Base-by-base conservation (phyloP, 1,284 basidiomycete species). In the Ganoderma lingzhi region DNA sequence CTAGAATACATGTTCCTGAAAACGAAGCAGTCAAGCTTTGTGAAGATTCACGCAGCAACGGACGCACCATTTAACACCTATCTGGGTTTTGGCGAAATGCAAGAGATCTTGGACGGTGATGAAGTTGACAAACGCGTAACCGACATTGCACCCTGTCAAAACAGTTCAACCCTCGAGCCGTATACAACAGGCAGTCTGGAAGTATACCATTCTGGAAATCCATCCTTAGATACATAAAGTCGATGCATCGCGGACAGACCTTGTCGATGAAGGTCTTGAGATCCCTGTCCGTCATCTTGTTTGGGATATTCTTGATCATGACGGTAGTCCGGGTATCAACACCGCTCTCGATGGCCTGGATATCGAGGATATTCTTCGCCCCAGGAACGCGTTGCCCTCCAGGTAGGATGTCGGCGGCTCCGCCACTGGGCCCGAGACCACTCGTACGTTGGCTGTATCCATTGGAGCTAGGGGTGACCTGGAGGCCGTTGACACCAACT, bases 271-370 rank as follows among this genome's bases (percentile, higher is more conserved):
- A 94, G 51, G 80, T 80, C 75, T 91, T 84, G 73, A 96, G 79
- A 73, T 95, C 93, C 76, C 83, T 85, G 79, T 94, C 92, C 66
- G 85, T 91, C 92, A 96, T 93, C 81, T 95, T 95, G 81, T 95
- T 96, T 2, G 94, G 94, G 58, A 96, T 93, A 76, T 96, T 96
- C 82, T 95, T 93, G 72, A 93, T 90, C 93, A 95, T 95, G 62
- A 94, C 88, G 14, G 94, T 95, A 30, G 94, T 95, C 51, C 94
- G 85, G 42, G 91, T 94, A 75, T 96, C 94, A 65, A 86, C 79
- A 0, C 95, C 94, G 42, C 85, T 86, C 78, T 92, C 91, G 76
- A 96, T 94, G 67, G 84, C 84, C 41, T 82, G 84, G 37, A 95
- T 80, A 77, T 93, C 89, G 37, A 96, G 81, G 73, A 88, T 86